These are phyloP conservation scores for Nicotiana attenuata DNA, from an alignment of 257 asterid species.

Conservation along the genomic window DNA sequence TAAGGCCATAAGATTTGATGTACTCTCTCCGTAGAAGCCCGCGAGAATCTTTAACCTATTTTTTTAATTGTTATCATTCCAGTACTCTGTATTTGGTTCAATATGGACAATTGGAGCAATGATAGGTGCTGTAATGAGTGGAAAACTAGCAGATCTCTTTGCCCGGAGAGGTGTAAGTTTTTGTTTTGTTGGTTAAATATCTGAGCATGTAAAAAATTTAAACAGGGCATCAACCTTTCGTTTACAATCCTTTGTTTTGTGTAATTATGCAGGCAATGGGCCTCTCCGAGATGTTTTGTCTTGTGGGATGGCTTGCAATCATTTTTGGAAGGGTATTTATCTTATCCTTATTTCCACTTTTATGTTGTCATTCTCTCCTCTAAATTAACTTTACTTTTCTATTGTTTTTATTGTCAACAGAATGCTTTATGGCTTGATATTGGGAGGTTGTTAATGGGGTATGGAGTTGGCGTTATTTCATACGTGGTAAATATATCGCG, in stretches of 20 bases:
- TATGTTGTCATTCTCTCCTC: neutral
- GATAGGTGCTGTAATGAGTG: conserved; percentile 81
- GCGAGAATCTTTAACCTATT: neutral
- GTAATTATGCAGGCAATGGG: conserved; percentile 68
- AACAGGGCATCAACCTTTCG: neutral
- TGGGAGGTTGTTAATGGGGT: conserved; percentile 73
- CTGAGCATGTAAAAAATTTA: neutral
- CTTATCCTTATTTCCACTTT: neutral
- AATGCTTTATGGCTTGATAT: conserved; percentile 68
- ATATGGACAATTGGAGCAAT: conserved; percentile 83
- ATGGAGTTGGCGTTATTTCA: conserved; percentile 75
- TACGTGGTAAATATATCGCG: conserved; percentile 48
- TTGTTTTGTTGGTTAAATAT: conserved; percentile 3
- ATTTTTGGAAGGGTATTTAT: conserved; percentile 57
- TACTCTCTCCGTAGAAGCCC: neutral
- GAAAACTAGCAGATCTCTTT: conserved; percentile 70
- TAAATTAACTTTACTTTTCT: neutral
- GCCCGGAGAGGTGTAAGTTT: conserved; percentile 77
- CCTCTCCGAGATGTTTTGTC: conserved; percentile 54
- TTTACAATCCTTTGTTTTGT: conserved; percentile 1
- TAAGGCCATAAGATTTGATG: no score
- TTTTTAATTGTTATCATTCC: conserved; percentile 9
- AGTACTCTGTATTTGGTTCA: conserved; percentile 89
- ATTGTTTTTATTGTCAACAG: conserved; percentile 33
- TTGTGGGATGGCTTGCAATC: conserved; percentile 67